Evolutionary conservation across 495 filamentous ascomycete genomes (phyloP).

Genomic region (Poronia punctata): DNA sequence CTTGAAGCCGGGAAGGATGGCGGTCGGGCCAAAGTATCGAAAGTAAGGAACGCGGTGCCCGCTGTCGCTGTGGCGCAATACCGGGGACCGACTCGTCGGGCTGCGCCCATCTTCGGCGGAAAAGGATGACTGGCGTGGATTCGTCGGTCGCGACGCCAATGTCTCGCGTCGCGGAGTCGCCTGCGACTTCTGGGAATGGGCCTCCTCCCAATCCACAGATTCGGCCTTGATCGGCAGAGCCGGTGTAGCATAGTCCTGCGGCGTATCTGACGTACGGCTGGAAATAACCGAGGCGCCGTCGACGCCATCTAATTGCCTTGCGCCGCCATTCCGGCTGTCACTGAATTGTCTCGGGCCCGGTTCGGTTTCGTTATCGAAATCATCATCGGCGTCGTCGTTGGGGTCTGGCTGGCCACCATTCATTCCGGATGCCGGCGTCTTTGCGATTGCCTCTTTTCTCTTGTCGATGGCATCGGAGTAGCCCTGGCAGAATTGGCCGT

Average conservation of each 20-base stretch:
- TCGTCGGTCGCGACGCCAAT: constrained; percentile 10
- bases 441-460: constrained; percentile 28
- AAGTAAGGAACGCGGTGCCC: constrained; percentile 71
- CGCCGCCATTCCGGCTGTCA: constrained; percentile 10
- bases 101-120: constrained; percentile 36
- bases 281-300: constrained; percentile 15
- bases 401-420: constrained; percentile 15
- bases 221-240: constrained; percentile 20
- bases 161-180: constrained; percentile 23
- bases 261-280: constrained; percentile 15
- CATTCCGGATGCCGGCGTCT: constrained; percentile 10
- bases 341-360: constrained; percentile 30
- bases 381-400: constrained; percentile 21
- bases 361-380: constrained; percentile 27
- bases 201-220: constrained; percentile 23
- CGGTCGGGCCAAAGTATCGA: constrained; percentile 80
- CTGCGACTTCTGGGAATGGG: constrained; percentile 22
- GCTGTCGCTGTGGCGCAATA: constrained; percentile 44
- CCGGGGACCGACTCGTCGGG: constrained; percentile 33
- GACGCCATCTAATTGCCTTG: constrained; percentile 13
- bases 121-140: constrained; percentile 28
- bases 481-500: constrained; percentile 64
- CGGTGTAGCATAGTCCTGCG: constrained; percentile 17
- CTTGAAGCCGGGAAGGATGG: constrained; percentile 87
- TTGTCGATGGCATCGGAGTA: constrained; percentile 51